These are phyloP conservation scores for Petasospora rhodanensis DNA, from an alignment of 1,139 yeast species.

Conservation along the genomic window DNA sequence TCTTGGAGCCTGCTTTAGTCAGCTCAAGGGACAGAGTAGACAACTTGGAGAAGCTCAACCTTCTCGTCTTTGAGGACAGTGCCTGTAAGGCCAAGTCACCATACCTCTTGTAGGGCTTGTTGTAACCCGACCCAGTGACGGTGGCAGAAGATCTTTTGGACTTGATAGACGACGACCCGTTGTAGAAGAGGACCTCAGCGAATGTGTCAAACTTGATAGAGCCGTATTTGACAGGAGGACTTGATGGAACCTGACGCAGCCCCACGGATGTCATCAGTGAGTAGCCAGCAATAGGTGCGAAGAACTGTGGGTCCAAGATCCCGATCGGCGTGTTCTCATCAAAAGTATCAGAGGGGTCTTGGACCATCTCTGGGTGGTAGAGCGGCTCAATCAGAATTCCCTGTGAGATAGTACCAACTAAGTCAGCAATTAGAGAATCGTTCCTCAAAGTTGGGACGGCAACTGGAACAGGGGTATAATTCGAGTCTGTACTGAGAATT, in stretches of 20 bases:
- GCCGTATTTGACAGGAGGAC: constrained; percentile 4
- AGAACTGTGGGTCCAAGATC: constrained; percentile 13
- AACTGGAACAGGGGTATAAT: constrained; percentile 21
- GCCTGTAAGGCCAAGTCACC: constrained; percentile 1
- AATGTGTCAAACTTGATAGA: constrained; percentile 21
- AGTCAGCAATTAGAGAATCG: constrained; percentile 12
- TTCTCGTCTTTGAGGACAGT: no score
- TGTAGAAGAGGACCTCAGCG: constrained; percentile 22
- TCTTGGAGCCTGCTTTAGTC: no score
- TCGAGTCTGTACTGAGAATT: constrained; percentile 14
- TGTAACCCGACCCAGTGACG: neutral
- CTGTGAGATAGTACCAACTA: constrained; percentile 15
- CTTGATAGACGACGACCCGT: constrained; percentile 16
- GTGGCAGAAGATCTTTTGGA: neutral
- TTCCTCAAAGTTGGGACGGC: constrained; percentile 22
- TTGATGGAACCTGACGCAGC: neutral
- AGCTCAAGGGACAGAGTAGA: no score
- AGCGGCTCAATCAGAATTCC: constrained; percentile 18
- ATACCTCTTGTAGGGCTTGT: neutral
- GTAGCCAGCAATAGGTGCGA: neutral
- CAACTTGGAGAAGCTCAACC: constrained; percentile 1
- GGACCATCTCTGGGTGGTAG: constrained; percentile 15
- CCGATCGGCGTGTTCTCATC: constrained; percentile 17
- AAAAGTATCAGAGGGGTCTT: neutral
- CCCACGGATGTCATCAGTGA: no score